A percentile compares a stretch with the other conserved stretches of the same genome.
These are phyloP conservation scores for Erigeron philadelphicus DNA, from an alignment of 140 eudicot species.

Conservation along the genomic window DNA sequence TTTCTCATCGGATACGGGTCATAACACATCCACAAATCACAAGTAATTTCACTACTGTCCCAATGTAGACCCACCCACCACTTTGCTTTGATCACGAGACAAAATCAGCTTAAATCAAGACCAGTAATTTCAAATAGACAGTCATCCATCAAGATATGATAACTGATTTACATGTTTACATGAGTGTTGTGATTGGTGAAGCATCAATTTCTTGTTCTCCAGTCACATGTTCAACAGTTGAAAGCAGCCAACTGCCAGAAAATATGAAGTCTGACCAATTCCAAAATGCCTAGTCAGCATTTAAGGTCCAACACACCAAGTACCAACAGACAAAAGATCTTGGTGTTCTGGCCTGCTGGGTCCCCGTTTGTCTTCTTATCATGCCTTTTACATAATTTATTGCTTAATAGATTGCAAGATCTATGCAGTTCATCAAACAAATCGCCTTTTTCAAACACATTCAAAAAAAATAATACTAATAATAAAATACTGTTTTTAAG, in stretches of 20 bases:
- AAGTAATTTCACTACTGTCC: too few species aligned
- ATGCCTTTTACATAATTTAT: not conserved
- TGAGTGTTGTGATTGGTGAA: conserved; percentile 6
- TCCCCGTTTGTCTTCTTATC: not conserved
- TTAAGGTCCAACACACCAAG: not conserved
- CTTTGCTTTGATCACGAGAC: too few species aligned
- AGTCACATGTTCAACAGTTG: conserved; percentile 12
- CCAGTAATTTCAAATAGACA: too few species aligned
- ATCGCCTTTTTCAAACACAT: conserved; percentile 1
- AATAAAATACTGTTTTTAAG: not conserved
- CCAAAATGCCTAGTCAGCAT: conserved; percentile 14
- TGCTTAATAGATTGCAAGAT: too few species aligned
- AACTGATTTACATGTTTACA: too few species aligned
- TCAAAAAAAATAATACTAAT: not conserved
- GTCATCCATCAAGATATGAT: too few species aligned
- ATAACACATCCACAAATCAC: too few species aligned
- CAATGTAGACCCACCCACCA: too few species aligned
- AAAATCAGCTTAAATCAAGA: too few species aligned
- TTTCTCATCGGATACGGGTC: too few species aligned
- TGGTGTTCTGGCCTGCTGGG: too few species aligned
- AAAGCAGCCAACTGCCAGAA: conserved; percentile 13
- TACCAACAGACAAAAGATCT: too few species aligned
- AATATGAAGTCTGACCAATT: conserved; percentile 14
- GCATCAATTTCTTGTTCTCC: conserved; percentile 10
- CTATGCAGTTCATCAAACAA: not conserved